Conservation (phyloP, 768 basidiomycete species). For the Coprinopsis strossmayeri region DNA sequence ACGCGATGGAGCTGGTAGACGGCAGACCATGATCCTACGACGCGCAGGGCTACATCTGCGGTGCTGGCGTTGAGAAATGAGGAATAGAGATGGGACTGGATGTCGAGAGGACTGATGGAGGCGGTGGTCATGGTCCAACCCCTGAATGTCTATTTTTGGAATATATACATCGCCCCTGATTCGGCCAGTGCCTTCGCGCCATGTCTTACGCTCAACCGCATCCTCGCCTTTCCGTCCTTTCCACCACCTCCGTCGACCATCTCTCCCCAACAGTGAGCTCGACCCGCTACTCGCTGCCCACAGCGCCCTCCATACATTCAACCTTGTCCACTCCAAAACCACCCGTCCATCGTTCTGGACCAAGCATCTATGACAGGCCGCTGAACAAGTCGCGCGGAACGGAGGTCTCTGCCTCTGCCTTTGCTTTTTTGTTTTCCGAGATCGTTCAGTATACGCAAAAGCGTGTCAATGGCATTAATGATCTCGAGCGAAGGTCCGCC, state of each 20-base stretch:
- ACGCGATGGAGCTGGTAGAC: conserved; percentile 78
- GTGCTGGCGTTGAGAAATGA: conserved; percentile 68
- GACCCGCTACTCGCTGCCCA: conserved; percentile 64
- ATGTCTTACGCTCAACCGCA: conserved; percentile 58
- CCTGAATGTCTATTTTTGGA: conserved; percentile 9
- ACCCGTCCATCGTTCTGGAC: conserved; percentile 33
- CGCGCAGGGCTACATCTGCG: conserved; percentile 70
- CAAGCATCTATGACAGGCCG: conserved; percentile 84
- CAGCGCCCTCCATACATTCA: conserved; percentile 43
- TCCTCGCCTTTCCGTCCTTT: conserved; percentile 63
- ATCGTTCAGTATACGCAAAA: conserved; percentile 95
- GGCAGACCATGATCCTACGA: conserved; percentile 61
- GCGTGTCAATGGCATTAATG: conserved; percentile 89
- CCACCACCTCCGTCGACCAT: conserved; percentile 46
- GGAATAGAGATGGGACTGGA: conserved; percentile 72
- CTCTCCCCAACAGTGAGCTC: conserved; percentile 54
- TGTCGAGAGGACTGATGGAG: conserved; percentile 41
- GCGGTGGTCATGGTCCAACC: conserved; percentile 36
- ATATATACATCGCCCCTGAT: background rate
- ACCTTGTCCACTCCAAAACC: conserved; percentile 30
- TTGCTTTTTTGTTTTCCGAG: conserved; percentile 90
- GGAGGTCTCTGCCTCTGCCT: conserved; percentile 81
- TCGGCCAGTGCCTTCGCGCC: conserved; percentile 4
- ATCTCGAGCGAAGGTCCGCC: conserved; percentile 83
- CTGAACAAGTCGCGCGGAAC: conserved; percentile 81